Percentiles rank a stretch among this genome's conserved stretches.
These are phyloP conservation scores for Emergomyces africanus DNA, from an alignment of 2,329 filamentous ascomycete genomes.

Conservation along the genomic window DNA sequence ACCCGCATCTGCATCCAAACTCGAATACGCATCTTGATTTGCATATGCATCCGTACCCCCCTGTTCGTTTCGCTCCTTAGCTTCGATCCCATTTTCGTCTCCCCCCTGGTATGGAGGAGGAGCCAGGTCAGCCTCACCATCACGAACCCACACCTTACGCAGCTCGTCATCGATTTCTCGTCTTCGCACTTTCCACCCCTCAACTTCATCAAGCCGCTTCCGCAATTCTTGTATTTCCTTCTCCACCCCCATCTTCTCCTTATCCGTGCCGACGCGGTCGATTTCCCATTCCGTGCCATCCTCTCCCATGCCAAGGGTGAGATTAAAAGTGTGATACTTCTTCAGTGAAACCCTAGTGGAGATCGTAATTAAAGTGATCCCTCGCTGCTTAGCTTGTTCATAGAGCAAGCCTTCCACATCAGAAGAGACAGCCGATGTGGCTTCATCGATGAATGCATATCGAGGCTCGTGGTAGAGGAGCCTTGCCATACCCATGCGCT, in stretches of 20 bases:
- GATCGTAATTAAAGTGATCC: constrained; percentile 92
- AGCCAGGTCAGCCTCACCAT: constrained; percentile 32
- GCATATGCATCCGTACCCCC: background rate
- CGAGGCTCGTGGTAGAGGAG: constrained; percentile 88
- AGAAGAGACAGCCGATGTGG: constrained; percentile 82
- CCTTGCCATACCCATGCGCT: constrained; percentile 81
- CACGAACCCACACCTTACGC: constrained; percentile 45
- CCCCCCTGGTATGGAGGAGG: constrained; percentile 22
- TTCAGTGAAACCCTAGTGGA: constrained; percentile 90
- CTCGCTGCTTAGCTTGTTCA: constrained; percentile 80
- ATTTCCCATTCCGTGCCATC: constrained; percentile 83
- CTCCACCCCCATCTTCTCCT: constrained; percentile 87
- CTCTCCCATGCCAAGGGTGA: constrained; percentile 69
- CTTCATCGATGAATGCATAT: constrained; percentile 92
- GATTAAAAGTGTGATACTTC: constrained; percentile 87
- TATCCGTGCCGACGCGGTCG: constrained; percentile 82
- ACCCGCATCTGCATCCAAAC: background rate
- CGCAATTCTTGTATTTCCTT: constrained; percentile 77
- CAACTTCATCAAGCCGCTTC: constrained; percentile 67
- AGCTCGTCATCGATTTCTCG: constrained; percentile 76
- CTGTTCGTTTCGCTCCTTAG: background rate
- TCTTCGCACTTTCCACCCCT: constrained; percentile 66
- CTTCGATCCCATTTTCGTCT: constrained; percentile 5
- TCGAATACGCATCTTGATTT: background rate
- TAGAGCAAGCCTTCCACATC: constrained; percentile 93